Percentiles rank a stretch among this genome's conserved stretches.
phyloP scores from a whole-genome alignment of 805 yeast species.

The Candida xyloterini region DNA sequence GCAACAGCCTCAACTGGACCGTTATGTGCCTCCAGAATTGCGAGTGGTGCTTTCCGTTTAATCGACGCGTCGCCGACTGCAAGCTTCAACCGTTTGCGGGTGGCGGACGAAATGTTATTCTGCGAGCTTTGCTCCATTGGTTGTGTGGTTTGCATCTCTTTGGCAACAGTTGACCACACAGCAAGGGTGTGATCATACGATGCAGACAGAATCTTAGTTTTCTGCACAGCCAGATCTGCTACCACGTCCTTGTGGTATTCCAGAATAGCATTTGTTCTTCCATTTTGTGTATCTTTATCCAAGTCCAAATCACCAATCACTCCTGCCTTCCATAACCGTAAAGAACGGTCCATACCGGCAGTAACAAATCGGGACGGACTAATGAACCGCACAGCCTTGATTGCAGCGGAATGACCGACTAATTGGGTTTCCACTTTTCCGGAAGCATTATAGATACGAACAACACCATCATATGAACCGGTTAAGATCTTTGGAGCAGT shows the following conservation, averaged over 20 bases:
- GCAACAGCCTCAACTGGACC: slow-evolving; percentile 85
- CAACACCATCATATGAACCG: slow-evolving; percentile 94
- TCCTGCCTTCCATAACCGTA: slow-evolving; percentile 82
- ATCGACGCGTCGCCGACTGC: slow-evolving; percentile 74
- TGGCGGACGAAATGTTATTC: slow-evolving; percentile 60
- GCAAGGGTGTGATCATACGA: slow-evolving; percentile 79
- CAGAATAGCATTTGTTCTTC: slow-evolving; percentile 77
- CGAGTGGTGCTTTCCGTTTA: slow-evolving; percentile 77
- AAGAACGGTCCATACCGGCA: slow-evolving; percentile 84
- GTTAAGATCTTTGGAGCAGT: slow-evolving; percentile 64
- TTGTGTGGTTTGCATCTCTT: slow-evolving; percentile 70
- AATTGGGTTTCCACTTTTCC: slow-evolving; percentile 80
- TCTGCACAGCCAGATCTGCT: slow-evolving; percentile 65
- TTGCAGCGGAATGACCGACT: slow-evolving; percentile 85
- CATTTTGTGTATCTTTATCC: slow-evolving; percentile 45
- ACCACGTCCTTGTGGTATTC: slow-evolving; percentile 91
- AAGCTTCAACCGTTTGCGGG: slow-evolving; percentile 83
- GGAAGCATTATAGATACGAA: slow-evolving; percentile 79
- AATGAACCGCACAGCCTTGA: slow-evolving; percentile 79
- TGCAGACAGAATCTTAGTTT: slow-evolving; percentile 72
- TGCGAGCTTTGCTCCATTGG: slow-evolving; percentile 41
- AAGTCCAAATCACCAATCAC: slow-evolving; percentile 41
- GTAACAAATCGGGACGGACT: slow-evolving; percentile 72
- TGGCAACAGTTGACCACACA: slow-evolving; percentile 83
- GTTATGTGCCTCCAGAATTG: slow-evolving; percentile 74